A percentile compares a stretch with the other conserved stretches of the same genome.
Evolutionary conservation across 176 grass and related monocot genomes (phyloP).

Genomic region (Raddia distichophylla): DNA sequence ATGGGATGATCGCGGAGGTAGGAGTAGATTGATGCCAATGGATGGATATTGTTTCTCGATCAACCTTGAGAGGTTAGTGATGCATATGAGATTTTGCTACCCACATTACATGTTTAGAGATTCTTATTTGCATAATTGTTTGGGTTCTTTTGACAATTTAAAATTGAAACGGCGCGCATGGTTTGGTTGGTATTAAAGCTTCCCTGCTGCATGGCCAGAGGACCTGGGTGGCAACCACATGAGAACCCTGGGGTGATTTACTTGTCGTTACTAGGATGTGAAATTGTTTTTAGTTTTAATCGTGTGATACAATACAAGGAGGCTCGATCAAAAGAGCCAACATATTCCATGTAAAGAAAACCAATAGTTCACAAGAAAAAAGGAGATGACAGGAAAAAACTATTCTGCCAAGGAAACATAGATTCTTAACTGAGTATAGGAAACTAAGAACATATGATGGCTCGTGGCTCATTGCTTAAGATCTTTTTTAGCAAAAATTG

Average conservation of each 20-base stretch:
- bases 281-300: not conserved
- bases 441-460: not conserved
- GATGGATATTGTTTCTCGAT: not conserved
- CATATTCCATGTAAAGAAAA: not conserved
- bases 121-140: constrained; percentile 1
- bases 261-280: not conserved
- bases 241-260: not conserved
- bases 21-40: not conserved
- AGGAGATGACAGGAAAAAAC: not conserved
- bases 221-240: not conserved
- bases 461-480: not conserved
- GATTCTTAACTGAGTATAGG: not conserved
- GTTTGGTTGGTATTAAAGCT: not conserved
- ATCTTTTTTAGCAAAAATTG: not conserved
- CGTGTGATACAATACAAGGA: not conserved
- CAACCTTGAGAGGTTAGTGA: not conserved
- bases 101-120: not conserved
- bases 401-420: not conserved
- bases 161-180: not conserved
- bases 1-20: not conserved
- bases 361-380: not conserved
- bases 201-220: not conserved
- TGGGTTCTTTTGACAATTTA: constrained; percentile 13
- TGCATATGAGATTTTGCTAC: not conserved
- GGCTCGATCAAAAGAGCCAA: not conserved